Conservation (phyloP, 371 early-diverging fungal species). For the Zopfochytrium polystomum region DNA sequence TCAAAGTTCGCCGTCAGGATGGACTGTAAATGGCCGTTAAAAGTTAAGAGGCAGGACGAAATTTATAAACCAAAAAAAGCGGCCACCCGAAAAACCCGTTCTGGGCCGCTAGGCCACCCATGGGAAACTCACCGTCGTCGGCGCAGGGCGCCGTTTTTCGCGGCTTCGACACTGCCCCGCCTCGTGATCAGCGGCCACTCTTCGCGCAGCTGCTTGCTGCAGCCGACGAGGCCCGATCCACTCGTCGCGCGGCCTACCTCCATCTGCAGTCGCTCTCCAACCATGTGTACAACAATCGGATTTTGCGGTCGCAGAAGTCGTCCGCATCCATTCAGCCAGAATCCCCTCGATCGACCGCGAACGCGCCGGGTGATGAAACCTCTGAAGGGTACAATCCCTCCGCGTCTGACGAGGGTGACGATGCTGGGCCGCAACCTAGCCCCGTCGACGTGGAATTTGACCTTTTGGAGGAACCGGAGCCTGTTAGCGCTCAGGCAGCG, state of each 20-base stretch:
- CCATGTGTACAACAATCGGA: background rate
- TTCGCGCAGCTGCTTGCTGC: conserved; percentile 12
- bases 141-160: too few relatives aligned
- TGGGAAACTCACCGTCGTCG: too few relatives aligned
- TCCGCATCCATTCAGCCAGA: background rate
- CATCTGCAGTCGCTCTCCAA: background rate
- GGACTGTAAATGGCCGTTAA: too few relatives aligned
- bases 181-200: conserved; percentile 8
- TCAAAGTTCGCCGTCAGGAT: too few relatives aligned
- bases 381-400: background rate
- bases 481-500: background rate
- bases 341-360: background rate
- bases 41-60: too few relatives aligned
- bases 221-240: background rate
- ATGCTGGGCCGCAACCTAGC: too few relatives aligned
- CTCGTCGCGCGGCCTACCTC: background rate
- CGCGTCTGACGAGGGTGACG: too few relatives aligned
- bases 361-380: too few relatives aligned
- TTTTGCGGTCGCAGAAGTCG: background rate
- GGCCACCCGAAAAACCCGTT: too few relatives aligned
- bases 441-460: background rate
- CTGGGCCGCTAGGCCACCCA: too few relatives aligned
- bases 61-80: too few relatives aligned
- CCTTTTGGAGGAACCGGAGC: background rate
- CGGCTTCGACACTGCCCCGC: conserved; percentile 9